Evolutionary conservation across 805 yeast species (phyloP).

Genomic region (Ascoidea rubescens): DNA sequence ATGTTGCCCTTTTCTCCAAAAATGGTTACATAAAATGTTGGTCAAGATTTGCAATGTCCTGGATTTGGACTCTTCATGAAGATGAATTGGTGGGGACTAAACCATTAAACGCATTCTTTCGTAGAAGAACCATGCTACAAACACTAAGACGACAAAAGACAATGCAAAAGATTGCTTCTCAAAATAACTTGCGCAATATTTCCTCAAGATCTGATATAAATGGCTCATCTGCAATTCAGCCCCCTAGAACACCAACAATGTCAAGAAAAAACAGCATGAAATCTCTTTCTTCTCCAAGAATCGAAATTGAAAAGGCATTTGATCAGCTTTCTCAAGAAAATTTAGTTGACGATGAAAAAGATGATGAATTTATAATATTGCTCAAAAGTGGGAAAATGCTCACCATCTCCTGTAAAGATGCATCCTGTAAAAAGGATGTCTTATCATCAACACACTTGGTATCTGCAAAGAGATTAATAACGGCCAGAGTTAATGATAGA

Average conservation of each 20-base stretch:
- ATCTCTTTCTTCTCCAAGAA: conserved; percentile 15
- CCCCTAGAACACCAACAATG: conserved; percentile 4
- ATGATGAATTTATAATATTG: conserved; percentile 37
- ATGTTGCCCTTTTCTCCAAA: conserved; percentile 39
- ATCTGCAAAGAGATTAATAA: conserved; percentile 39
- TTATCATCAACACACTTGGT: conserved; percentile 23
- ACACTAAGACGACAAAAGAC: conserved; percentile 22
- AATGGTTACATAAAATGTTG: conserved; percentile 43
- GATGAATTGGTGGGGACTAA: conserved; percentile 20
- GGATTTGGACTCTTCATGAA: conserved; percentile 39
- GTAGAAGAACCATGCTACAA: conserved; percentile 30
- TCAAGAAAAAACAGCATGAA: conserved; percentile 22
- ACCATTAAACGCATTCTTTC: conserved; percentile 46
- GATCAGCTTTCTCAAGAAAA: conserved; percentile 8
- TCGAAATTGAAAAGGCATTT: conserved; percentile 12
- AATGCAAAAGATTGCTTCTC: not conserved
- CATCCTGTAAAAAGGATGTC: conserved; percentile 23
- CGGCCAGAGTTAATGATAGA: conserved; percentile 68
- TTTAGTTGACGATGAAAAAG: conserved; percentile 15
- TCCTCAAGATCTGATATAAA: not conserved
- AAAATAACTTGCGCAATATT: not conserved
- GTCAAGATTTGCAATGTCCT: conserved; percentile 38
- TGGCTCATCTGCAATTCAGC: conserved; percentile 4
- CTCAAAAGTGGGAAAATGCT: conserved; percentile 35
- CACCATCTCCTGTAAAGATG: conserved; percentile 35